A percentile compares a stretch with the other conserved stretches of the same genome.
phyloP scores from a whole-genome alignment of 768 basidiomycete species.

The Butyriboletus loyo region DNA sequence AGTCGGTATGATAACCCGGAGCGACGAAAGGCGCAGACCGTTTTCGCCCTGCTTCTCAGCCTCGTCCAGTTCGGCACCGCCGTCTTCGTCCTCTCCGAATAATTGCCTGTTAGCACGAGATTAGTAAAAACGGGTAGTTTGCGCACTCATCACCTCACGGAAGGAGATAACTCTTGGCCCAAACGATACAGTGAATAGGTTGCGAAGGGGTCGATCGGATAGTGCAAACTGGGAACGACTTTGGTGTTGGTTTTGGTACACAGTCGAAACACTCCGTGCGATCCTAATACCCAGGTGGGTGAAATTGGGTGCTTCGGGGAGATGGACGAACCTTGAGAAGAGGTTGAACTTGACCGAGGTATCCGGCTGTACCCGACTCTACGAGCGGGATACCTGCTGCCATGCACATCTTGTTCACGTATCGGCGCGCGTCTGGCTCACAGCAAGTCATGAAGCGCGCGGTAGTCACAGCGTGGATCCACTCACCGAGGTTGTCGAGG shows the following conservation, averaged over 20 bases:
- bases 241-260: slow-evolving; percentile 87
- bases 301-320: background rate
- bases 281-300: slow-evolving; percentile 47
- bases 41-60: slow-evolving; percentile 94
- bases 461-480: no score
- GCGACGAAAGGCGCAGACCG: slow-evolving; percentile 43
- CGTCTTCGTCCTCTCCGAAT: slow-evolving; percentile 91
- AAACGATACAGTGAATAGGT: slow-evolving; percentile 98
- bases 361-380: slow-evolving; percentile 96
- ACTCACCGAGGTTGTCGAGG: slow-evolving; percentile 88
- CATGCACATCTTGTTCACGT: slow-evolving; percentile 98
- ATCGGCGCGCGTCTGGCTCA: slow-evolving; percentile 80
- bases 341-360: slow-evolving; percentile 95
- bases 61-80: slow-evolving; percentile 79
- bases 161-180: slow-evolving; percentile 96
- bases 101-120: slow-evolving; percentile 59
- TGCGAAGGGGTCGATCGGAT: slow-evolving; percentile 96
- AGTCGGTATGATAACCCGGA: background rate
- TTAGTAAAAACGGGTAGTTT: background rate
- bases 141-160: slow-evolving; percentile 50
- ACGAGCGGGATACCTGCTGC: slow-evolving; percentile 87
- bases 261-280: slow-evolving; percentile 95
- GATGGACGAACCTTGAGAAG: slow-evolving; percentile 65
- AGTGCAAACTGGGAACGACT: slow-evolving; percentile 95
- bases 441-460: background rate